Base-by-base conservation (phyloP, 371 early-diverging fungal genomes). In the Encephalitozoon hellem region DNA sequence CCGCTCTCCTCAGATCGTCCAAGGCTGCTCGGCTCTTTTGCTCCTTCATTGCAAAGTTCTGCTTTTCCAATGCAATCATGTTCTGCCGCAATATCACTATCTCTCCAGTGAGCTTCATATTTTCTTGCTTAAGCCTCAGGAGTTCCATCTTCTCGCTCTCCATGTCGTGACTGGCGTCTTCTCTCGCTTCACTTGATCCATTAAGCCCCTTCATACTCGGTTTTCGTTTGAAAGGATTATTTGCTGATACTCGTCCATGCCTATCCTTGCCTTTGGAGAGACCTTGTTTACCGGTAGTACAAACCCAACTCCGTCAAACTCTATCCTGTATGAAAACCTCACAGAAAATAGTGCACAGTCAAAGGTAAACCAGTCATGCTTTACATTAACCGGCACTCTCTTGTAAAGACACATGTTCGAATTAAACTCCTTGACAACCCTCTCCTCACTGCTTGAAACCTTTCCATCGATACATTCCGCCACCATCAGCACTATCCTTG, bases 81-180 rank as follows among this genome's bases (percentile, higher is more conserved):
- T 78, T 78, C 52, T 55, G 59, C 45, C 78, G 42, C 12, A 78
- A 25, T 42, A 78, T 67, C 25, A 52, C 34, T 59, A 78, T 51
- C 64, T 78, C 73, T 21, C 78, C 78, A 30, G 39, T 28, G 12
- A 78, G 64, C 43, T 63, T 78, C 45, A 66, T 63, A 42, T 78
- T 78, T 52, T 72, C 69, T 34, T 45, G 43, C 47, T 69, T 67
- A 30, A 78, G 34, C 5, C 12, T 9, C 1, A 51, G 18, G n/a
- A 69, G 30, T 38, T 69, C 69, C n/a, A n/a, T n/a, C n/a, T n/a
- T n/a, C 30, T 67, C 43, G 9, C 25, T 4, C 23, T 39, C 23
- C 15, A 12, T 26, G 9, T 76, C 69, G 34, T 34, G 9, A 34
- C 3, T 28, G 5, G 12, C 34, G 15, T 59, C 59, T 15, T 38